These are phyloP conservation scores for Coccomyxa sp. DNA, from an alignment of 139 green algal species.

Conservation along the genomic window DNA sequence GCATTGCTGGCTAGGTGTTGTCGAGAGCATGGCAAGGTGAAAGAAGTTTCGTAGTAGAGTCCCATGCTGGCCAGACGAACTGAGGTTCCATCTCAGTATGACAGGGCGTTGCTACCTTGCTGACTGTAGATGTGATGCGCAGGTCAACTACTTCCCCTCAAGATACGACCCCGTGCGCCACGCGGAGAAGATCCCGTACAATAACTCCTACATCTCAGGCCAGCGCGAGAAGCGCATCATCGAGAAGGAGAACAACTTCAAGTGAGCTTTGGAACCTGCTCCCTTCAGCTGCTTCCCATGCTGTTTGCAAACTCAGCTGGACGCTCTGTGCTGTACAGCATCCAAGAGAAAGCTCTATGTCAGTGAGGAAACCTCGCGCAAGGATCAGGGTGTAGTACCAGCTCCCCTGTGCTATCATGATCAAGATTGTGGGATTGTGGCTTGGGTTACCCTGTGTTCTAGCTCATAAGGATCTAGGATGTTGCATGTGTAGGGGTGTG, in stretches of 20 bases:
- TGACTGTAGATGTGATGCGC: slow-evolving; percentile 1
- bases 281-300: not conserved
- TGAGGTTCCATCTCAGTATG: no score
- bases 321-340: no score
- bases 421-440: no score
- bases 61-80: not conserved
- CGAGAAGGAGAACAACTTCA: slow-evolving; percentile 31
- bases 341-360: no score
- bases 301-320: no score
- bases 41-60: not conserved
- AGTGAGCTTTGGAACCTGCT: not conserved
- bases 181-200: slow-evolving; percentile 64
- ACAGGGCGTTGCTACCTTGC: no score
- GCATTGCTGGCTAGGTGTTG: not conserved
- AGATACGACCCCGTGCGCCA: slow-evolving; percentile 84
- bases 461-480: no score
- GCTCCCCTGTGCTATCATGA: no score
- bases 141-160: slow-evolving; percentile 96
- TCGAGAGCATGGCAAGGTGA: not conserved
- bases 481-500: no score
- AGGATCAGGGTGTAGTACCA: no score
- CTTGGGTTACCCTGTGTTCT: no score
- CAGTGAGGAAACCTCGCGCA: no score
- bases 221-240: slow-evolving; percentile 63
- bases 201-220: slow-evolving; percentile 45